phyloP scores from a whole-genome alignment of 805 yeast species.

The Gaillardinia entomophila region DNA sequence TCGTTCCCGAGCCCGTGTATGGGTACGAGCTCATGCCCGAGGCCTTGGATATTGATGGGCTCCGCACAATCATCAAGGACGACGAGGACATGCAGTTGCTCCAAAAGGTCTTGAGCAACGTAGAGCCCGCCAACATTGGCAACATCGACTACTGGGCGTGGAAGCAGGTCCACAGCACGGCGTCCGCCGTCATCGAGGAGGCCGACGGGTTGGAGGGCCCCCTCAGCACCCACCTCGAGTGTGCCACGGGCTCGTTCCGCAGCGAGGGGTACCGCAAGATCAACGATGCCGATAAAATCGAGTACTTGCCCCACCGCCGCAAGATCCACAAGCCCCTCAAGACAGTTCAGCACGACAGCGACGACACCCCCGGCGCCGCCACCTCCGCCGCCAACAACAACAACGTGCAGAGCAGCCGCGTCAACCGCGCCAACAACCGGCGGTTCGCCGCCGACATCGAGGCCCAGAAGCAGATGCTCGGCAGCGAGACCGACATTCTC shows the following conservation, averaged over 20 bases:
- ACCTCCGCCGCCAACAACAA: conserved; percentile 1
- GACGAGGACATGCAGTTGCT: conserved; percentile 65
- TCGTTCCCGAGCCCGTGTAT: conserved; percentile 52
- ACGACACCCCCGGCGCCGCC: conserved; percentile 20
- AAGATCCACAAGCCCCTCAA: conserved; percentile 63
- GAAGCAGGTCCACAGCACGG: conserved; percentile 40
- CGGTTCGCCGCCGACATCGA: conserved; percentile 85
- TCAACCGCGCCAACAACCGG: conserved; percentile 80
- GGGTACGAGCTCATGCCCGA: conserved; percentile 30
- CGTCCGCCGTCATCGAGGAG: conserved; percentile 15
- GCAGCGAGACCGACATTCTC: conserved; percentile 75
- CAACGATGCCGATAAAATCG: conserved; percentile 64
- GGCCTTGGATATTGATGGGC: conserved; percentile 36
- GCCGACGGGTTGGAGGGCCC: conserved; percentile 19
- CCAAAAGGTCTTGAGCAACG: conserved; percentile 5
- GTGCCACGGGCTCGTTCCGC: conserved; percentile 55
- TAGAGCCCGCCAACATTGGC: conserved; percentile 16
- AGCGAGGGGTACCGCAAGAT: conserved; percentile 72
- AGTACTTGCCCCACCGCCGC: conserved; percentile 78
- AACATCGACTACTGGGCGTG: conserved; percentile 62
- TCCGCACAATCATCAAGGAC: conserved; percentile 59
- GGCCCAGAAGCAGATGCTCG: conserved; percentile 71
- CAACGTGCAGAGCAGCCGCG: conserved; percentile 63
- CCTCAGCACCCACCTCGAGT: conserved; percentile 29
- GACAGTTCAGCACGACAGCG: conserved; percentile 64